Percentiles rank a stretch among this genome's conserved stretches.
phyloP scores from a whole-genome alignment of 495 filamentous ascomycete genomes.

The Annulohypoxylon nitens region DNA sequence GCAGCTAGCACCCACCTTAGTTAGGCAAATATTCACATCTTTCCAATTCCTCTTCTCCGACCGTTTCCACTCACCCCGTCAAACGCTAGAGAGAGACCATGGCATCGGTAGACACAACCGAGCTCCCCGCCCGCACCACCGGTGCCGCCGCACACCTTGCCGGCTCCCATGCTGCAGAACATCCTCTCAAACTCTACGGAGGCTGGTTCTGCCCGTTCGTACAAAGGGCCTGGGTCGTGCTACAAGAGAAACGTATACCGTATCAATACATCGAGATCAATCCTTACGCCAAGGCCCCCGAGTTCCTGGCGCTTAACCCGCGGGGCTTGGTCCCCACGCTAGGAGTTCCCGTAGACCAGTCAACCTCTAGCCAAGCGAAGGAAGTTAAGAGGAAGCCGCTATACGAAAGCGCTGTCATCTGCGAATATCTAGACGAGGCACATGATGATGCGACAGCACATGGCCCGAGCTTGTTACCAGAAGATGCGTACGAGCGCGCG shows the following conservation, averaged over 20 bases:
- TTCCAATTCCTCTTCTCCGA: neutral
- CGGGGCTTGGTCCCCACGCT: conserved; percentile 78
- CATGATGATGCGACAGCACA: conserved; percentile 54
- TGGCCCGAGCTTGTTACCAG: conserved; percentile 66
- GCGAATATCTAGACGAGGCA: conserved; percentile 78
- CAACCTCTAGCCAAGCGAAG: neutral
- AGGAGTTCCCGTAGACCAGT: conserved; percentile 40
- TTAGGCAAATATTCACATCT: neutral
- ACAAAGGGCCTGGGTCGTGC: conserved; percentile 74
- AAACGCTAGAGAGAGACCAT: conserved; percentile 12
- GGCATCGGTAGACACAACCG: conserved; percentile 53
- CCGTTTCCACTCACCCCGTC: neutral
- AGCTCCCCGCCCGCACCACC: conserved; percentile 42
- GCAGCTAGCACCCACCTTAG: neutral
- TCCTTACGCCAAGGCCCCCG: conserved; percentile 75
- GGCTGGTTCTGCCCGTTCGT: conserved; percentile 70
- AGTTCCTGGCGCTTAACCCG: conserved; percentile 75
- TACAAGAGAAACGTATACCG: conserved; percentile 77
- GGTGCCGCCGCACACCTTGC: conserved; percentile 56
- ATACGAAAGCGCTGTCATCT: conserved; percentile 75
- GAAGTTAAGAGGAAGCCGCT: conserved; percentile 64
- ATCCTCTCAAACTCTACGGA: conserved; percentile 62
- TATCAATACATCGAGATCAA: conserved; percentile 81
- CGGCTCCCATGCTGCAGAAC: conserved; percentile 49
- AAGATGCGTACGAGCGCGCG: conserved; percentile 68